A percentile compares a stretch with the other conserved stretches of the same genome.
Conservation (phyloP, 2,329 filamentous ascomycete species). For the Claviceps maximensis region DNA sequence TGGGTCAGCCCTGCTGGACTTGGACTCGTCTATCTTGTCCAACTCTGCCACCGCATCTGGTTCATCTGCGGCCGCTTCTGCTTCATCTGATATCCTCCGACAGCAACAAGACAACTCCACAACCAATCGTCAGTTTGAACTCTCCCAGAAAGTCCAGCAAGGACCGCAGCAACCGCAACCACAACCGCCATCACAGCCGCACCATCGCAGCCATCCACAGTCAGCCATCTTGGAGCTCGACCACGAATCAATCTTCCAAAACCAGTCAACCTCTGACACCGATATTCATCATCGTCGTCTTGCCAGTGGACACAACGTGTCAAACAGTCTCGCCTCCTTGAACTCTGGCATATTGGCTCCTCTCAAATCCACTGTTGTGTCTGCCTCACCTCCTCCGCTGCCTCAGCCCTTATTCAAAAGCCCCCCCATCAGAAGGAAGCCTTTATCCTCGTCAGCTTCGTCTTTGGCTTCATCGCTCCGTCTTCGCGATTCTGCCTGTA, state of each 20-base stretch:
- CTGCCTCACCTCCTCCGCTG: slow-evolving; percentile 7
- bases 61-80: slow-evolving; percentile 25
- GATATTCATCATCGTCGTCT: slow-evolving; percentile 6
- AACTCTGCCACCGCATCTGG: slow-evolving; percentile 25
- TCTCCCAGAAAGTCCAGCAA: background rate
- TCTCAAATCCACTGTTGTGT: slow-evolving; percentile 1
- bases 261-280: slow-evolving; percentile 1
- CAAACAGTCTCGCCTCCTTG: slow-evolving; percentile 5
- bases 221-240: background rate
- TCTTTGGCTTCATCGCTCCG: slow-evolving; percentile 29
- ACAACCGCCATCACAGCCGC: background rate
- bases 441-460: slow-evolving; percentile 42
- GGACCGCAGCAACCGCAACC: background rate
- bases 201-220: slow-evolving; percentile 8
- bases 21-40: slow-evolving; percentile 8
- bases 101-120: background rate
- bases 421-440: slow-evolving; percentile 44
- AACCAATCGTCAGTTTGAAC: slow-evolving; percentile 3
- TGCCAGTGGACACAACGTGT: slow-evolving; percentile 2
- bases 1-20: background rate
- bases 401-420: slow-evolving; percentile 10
- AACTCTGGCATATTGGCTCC: background rate
- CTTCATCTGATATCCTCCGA: slow-evolving; percentile 21
- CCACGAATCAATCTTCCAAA: background rate
- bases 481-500: slow-evolving; percentile 4